Conservation (phyloP, 768 basidiomycete species). For the Crepidotus variabilis region DNA sequence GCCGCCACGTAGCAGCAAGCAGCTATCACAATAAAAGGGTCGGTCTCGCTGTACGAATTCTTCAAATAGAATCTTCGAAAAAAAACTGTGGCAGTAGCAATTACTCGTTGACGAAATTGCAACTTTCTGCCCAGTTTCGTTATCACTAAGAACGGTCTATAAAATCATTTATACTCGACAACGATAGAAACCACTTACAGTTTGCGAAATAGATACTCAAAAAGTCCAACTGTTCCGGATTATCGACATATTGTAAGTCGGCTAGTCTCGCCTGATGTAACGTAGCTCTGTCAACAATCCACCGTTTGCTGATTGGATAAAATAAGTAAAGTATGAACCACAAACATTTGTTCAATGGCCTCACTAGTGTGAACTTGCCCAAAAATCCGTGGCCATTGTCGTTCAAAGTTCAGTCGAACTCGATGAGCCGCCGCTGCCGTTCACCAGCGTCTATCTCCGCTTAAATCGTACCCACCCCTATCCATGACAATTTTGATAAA, state of each 20-base stretch:
- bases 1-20: conserved; percentile 96
- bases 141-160: conserved; percentile 51
- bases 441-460: too few species aligned
- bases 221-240: conserved; percentile 74
- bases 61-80: conserved; percentile 97
- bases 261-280: conserved; percentile 69
- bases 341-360: conserved; percentile 28
- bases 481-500: too few species aligned
- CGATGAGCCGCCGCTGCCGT: not conserved
- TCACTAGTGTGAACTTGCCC: conserved; percentile 89
- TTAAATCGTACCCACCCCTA: too few species aligned
- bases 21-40: conserved; percentile 88
- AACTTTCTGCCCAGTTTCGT: conserved; percentile 85
- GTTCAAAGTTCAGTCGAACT: not conserved
- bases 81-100: conserved; percentile 92
- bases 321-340: conserved; percentile 15
- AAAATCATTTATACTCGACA: not conserved
- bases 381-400: conserved; percentile 88
- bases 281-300: conserved; percentile 82
- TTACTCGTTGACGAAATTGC: conserved; percentile 80
- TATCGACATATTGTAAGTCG: conserved; percentile 77
- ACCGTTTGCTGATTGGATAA: conserved; percentile 65
- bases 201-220: conserved; percentile 88
- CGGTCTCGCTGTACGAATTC: conserved; percentile 93
- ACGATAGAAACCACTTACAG: conserved; percentile 35